phyloP scores from a whole-genome alignment of 2,329 filamentous ascomycete genomes.

The Plectosphaerella sp. region DNA sequence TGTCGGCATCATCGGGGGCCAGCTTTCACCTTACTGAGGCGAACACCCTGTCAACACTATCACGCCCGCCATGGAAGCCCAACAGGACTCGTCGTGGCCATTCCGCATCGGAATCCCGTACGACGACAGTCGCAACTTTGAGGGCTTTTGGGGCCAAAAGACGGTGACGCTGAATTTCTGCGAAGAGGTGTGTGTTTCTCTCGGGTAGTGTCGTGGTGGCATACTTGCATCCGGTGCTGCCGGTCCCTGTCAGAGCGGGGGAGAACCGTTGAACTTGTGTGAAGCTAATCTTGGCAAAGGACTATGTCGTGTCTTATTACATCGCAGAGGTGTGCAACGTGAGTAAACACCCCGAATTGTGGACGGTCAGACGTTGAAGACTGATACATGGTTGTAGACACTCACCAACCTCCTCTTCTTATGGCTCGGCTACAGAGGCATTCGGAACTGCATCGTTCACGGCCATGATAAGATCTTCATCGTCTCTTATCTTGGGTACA shows the following conservation, averaged over 20 bases:
- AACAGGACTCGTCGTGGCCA: background rate
- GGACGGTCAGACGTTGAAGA: background rate
- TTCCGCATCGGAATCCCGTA: slow-evolving; percentile 4
- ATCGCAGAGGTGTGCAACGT: slow-evolving; percentile 71
- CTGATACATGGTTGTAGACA: slow-evolving; percentile 42
- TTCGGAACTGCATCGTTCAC: slow-evolving; percentile 67
- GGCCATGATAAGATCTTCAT: slow-evolving; percentile 73
- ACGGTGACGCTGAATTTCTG: slow-evolving; percentile 76
- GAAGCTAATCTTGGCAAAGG: slow-evolving; percentile 20
- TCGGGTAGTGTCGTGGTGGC: slow-evolving; percentile 1
- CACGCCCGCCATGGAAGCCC: background rate
- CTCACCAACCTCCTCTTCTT: slow-evolving; percentile 81
- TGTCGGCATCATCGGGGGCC: too few species aligned
- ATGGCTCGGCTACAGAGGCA: slow-evolving; percentile 70
- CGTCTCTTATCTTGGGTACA: slow-evolving; percentile 52
- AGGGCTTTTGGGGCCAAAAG: slow-evolving; percentile 64
- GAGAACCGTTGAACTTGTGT: too few species aligned
- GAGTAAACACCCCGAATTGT: slow-evolving; percentile 5
- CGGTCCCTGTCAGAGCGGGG: too few species aligned
- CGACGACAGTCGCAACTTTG: slow-evolving; percentile 5
- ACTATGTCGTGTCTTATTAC: slow-evolving; percentile 69
- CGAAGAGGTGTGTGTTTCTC: slow-evolving; percentile 55
- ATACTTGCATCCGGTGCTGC: slow-evolving; percentile 5
- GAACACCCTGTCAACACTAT: too few species aligned
- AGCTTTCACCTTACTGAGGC: too few species aligned